Base-by-base conservation (phyloP, 306 rosid genomes). In the Acacia acuminata region DNA sequence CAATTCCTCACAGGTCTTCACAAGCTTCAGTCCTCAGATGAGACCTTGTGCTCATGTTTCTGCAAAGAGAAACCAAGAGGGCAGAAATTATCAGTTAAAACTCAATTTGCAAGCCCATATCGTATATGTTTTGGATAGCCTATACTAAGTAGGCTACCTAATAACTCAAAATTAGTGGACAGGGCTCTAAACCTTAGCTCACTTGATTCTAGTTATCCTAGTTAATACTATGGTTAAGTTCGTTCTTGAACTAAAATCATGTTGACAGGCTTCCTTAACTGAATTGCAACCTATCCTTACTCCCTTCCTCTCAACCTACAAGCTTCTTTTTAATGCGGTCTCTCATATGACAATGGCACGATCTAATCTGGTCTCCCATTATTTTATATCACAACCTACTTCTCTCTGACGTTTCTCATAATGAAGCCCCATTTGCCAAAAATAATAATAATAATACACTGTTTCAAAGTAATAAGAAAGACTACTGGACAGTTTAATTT, bases 41-140 rank as follows among this genome's bases (percentile, higher is more conserved):
- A 79, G 71, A 76, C 60, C 80, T 71, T 34, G 50, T 22, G 71
- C 85, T 45, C 42, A 77, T 63, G 60, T 82, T 85, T 74, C 97
- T 88, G 93, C 88, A 86, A 34, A 79, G 86, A 85, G 76, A 85
- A 82, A 81, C 84, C 82, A 77, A 10, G 30, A 78, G 53, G 72
- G 24, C 20, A 43, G 63, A 65, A 43, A 38, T 10, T 71, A 64
- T 82, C 79, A 86, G 63, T 75, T 68, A 79, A 66, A 27, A 65
- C n/a, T 87, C 65, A 60, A 38, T 47, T 69, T 79, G 13, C 17
- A 17, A 55, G 34, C 64, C 42, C 40, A 24, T 45, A 27, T 42
- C 2, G 10, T 5, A 69, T 53, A 20, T 8, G 61, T 53, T 15
- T 19, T 47, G 13, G 51, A 47, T 13, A 47, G 53, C 53, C 4